Evolutionary conservation across 2,329 filamentous ascomycete genomes (phyloP).

Genomic region (Penicillium janthinellum): DNA sequence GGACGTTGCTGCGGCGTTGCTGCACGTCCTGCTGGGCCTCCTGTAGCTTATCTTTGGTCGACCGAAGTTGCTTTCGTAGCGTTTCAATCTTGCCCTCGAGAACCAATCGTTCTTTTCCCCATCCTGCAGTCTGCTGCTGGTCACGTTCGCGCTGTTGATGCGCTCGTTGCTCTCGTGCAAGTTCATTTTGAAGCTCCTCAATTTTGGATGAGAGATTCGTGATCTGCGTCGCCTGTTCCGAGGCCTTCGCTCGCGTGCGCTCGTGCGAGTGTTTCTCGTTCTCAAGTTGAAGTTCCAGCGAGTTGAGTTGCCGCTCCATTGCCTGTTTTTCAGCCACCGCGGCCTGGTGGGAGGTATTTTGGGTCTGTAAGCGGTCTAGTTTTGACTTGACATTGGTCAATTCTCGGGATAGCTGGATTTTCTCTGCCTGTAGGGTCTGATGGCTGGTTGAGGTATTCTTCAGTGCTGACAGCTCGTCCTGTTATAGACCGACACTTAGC

Average conservation of each 20-base stretch:
- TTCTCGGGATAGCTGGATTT: constrained; percentile 62
- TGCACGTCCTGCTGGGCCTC: constrained; percentile 58
- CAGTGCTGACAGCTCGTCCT: constrained; percentile 73
- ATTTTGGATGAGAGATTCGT: constrained; percentile 45
- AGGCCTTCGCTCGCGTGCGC: constrained; percentile 51
- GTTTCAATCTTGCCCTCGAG: constrained; percentile 72
- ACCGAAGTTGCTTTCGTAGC: constrained; percentile 68
- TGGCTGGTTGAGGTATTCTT: constrained; percentile 69
- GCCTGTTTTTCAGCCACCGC: constrained; percentile 77
- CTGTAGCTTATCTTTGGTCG: constrained; percentile 72
- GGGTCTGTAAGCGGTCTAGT: constrained; percentile 62
- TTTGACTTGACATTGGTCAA: constrained; percentile 62
- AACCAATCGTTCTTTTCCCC: constrained; percentile 63
- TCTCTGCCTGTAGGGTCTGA: constrained; percentile 68
- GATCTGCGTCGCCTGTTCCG: constrained; percentile 44
- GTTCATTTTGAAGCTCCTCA: constrained; percentile 53
- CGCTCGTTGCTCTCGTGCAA: constrained; percentile 55
- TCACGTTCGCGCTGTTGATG: constrained; percentile 52
- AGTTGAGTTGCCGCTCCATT: constrained; percentile 74
- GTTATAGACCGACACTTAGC: constrained; percentile 2
- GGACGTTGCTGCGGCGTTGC: constrained; percentile 41
- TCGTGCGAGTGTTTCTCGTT: constrained; percentile 74
- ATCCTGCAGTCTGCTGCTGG: constrained; percentile 61
- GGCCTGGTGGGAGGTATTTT: constrained; percentile 64
- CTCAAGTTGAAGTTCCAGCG: constrained; percentile 77